These are phyloP conservation scores for Chondrus crispus DNA, from an alignment of 23 red algal species.

Conservation along the genomic window DNA sequence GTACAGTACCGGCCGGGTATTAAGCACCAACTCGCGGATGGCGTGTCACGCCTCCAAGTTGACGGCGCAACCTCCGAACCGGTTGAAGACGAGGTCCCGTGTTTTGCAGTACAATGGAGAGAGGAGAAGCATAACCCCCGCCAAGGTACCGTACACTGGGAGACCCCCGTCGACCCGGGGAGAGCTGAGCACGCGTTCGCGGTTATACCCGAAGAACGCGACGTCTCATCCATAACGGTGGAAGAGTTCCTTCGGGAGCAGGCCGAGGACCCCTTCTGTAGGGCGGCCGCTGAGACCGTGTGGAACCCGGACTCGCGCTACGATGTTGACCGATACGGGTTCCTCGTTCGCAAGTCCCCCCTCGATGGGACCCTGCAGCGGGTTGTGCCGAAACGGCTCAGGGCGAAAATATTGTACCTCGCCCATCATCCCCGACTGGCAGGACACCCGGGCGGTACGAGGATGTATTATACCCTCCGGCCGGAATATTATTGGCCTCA, in stretches of 20 bases:
- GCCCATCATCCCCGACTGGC: background rate
- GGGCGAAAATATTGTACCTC: background rate
- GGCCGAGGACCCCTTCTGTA: background rate
- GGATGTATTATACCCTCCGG: background rate
- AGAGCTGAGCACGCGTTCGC: too few species aligned
- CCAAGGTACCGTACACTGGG: background rate
- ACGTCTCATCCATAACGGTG: background rate
- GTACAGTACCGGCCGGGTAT: slow-evolving; percentile 1
- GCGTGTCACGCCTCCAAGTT: background rate
- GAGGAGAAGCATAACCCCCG: background rate
- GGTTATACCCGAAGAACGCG: background rate
- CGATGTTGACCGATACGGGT: background rate
- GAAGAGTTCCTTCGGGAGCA: background rate
- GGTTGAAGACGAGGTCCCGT: background rate
- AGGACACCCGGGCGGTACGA: background rate
- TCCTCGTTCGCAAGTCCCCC: slow-evolving; percentile 7
- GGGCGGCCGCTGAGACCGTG: background rate
- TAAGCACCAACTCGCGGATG: slow-evolving; percentile 25
- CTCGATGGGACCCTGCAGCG: background rate
- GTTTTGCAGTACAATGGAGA: background rate
- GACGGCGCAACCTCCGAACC: background rate
- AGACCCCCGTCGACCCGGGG: too few species aligned
- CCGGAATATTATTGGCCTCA: background rate
- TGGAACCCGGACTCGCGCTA: background rate
- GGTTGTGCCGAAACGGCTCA: background rate